Evolutionary conservation across 768 basidiomycete genomes (phyloP).

Genomic region (Daedaleopsis nitida): DNA sequence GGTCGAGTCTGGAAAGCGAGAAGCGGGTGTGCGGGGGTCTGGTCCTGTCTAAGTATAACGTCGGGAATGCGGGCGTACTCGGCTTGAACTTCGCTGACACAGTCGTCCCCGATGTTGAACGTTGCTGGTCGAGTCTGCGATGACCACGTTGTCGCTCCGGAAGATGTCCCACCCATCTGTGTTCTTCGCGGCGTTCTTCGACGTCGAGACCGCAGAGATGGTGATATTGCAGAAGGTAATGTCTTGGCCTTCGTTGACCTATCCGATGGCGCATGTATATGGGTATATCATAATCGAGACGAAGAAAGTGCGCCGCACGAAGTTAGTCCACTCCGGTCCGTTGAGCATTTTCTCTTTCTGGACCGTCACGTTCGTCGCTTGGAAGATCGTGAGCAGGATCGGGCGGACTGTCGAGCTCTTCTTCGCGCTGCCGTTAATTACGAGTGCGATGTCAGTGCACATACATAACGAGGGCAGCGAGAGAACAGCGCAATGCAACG

Average conservation of each 20-base stretch:
- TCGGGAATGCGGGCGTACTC: slow-evolving; percentile 40
- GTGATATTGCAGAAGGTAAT: slow-evolving; percentile 49
- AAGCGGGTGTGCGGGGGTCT: neutral
- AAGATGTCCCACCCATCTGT: slow-evolving; percentile 71
- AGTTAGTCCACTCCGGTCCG: slow-evolving; percentile 54
- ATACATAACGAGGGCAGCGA: neutral
- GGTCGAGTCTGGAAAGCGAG: slow-evolving; percentile 42
- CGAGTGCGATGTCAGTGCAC: neutral
- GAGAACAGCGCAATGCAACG: slow-evolving; percentile 11
- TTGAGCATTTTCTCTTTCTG: slow-evolving; percentile 51
- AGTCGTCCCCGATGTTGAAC: slow-evolving; percentile 60
- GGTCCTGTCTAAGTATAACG: too few relatives aligned
- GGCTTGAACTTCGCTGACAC: slow-evolving; percentile 64
- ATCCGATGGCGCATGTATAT: neutral
- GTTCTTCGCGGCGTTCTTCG: slow-evolving; percentile 44
- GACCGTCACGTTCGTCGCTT: slow-evolving; percentile 50
- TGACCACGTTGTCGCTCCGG: slow-evolving; percentile 51
- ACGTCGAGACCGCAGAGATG: slow-evolving; percentile 48
- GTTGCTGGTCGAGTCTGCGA: slow-evolving; percentile 51
- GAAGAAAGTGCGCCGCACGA: slow-evolving; percentile 32
- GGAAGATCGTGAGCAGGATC: slow-evolving; percentile 55
- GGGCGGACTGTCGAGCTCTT: slow-evolving; percentile 54
- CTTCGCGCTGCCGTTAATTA: slow-evolving; percentile 34
- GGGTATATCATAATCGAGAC: neutral
- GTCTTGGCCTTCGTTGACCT: slow-evolving; percentile 43